Percentiles rank a stretch among this genome's conserved stretches.
Evolutionary conservation across 257 asterid species (phyloP).

Genomic region (Linderniella brevidens): DNA sequence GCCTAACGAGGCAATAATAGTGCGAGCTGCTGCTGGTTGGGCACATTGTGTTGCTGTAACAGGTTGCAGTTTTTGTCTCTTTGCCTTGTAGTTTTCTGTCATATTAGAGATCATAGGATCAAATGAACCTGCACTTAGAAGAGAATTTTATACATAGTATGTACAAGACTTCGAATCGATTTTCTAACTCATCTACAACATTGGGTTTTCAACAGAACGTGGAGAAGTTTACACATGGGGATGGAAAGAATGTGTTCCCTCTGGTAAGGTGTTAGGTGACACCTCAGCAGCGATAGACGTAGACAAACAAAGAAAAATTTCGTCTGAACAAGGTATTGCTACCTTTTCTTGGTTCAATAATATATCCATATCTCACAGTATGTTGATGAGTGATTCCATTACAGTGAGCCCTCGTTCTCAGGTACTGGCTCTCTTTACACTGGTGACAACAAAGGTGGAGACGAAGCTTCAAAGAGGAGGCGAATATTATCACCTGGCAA

Average conservation of each 20-base stretch:
- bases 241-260: conserved; percentile 97
- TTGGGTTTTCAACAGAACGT: conserved; percentile 32
- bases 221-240: conserved; percentile 98
- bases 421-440: conserved; percentile 46
- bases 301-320: conserved; percentile 44
- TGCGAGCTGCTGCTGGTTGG: conserved; percentile 89
- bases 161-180: too few species aligned
- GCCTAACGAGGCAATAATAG: conserved; percentile 45
- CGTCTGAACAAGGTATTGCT: conserved; percentile 51
- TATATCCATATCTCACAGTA: conserved; percentile 4
- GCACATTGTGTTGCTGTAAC: conserved; percentile 83
- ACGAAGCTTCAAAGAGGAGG: conserved; percentile 70
- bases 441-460: conserved; percentile 47
- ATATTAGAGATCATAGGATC: too few species aligned
- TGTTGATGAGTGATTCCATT: conserved; percentile 28
- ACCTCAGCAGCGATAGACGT: conserved; percentile 24
- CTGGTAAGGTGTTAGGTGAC: conserved; percentile 63
- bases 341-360: conserved; percentile 11
- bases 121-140: too few species aligned
- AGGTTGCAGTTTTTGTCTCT: conserved; percentile 24
- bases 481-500: conserved; percentile 60
- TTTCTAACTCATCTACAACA: background rate
- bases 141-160: too few species aligned
- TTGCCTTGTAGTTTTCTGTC: background rate
- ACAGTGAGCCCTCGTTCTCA: conserved; percentile 71